phyloP scores from a whole-genome alignment of 768 basidiomycete species.

The Hygrocybe coccinea region DNA sequence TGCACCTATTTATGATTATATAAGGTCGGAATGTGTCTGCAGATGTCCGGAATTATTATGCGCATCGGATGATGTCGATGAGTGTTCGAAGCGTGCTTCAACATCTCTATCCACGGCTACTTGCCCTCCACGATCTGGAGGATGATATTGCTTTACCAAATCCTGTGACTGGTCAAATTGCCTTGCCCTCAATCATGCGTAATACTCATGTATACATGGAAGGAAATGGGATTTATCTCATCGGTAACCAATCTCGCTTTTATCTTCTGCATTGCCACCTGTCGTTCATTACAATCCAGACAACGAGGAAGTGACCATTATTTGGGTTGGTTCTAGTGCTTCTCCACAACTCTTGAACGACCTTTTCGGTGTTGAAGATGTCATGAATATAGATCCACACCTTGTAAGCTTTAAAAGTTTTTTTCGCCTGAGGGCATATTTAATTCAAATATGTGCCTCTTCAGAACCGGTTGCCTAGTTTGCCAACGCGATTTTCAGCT shows the following conservation, averaged over 20 bases:
- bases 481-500: conserved; percentile 70
- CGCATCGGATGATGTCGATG: conserved; percentile 69
- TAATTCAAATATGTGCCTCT: conserved; percentile 4
- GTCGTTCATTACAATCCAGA: conserved; percentile 40
- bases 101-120: conserved; percentile 80
- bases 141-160: conserved; percentile 68
- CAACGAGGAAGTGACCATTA: conserved; percentile 79
- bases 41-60: conserved; percentile 88
- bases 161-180: conserved; percentile 49
- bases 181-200: conserved; percentile 75
- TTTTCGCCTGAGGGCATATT: background rate
- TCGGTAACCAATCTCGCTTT: conserved; percentile 51
- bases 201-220: conserved; percentile 85
- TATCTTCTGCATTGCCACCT: conserved; percentile 10
- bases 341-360: conserved; percentile 81
- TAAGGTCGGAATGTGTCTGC: conserved; percentile 81
- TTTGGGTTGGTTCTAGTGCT: conserved; percentile 85
- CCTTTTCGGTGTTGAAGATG: conserved; percentile 79
- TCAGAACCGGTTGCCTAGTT: conserved; percentile 64
- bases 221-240: conserved; percentile 84
- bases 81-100: conserved; percentile 66
- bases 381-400: conserved; percentile 60
- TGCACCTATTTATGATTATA: background rate
- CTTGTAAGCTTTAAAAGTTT: conserved; percentile 46
- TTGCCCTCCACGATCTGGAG: conserved; percentile 83